These are phyloP conservation scores for Botrytis porri DNA, from an alignment of 2,329 filamentous ascomycete genomes.

Conservation along the genomic window DNA sequence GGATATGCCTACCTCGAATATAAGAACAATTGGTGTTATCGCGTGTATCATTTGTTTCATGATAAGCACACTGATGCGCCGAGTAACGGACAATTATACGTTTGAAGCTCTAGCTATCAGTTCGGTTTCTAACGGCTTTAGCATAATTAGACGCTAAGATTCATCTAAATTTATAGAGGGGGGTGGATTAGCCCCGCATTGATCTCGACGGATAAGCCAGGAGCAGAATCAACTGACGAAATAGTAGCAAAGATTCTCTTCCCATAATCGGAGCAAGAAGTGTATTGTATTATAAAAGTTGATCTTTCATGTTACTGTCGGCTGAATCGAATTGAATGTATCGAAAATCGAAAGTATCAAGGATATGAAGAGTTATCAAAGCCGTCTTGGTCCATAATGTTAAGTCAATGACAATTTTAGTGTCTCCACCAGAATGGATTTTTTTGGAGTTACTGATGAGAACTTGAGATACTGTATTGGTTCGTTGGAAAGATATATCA, in stretches of 20 bases:
- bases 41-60: not conserved
- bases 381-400: not conserved
- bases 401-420: not conserved
- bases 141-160: not conserved
- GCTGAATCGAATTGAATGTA: not conserved
- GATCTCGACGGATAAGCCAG: constrained; percentile 14
- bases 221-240: not conserved
- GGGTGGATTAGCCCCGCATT: not conserved
- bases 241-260: not conserved
- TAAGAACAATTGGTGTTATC: not conserved
- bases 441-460: not conserved
- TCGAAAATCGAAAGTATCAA: not conserved
- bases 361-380: not conserved
- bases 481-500: not conserved
- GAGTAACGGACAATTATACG: constrained; percentile 4
- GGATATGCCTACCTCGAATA: constrained; percentile 10
- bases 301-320: not conserved
- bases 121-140: constrained; percentile 10
- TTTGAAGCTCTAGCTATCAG: not conserved
- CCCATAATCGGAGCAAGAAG: constrained; percentile 4
- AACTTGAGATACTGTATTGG: not conserved
- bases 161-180: not conserved
- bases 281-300: not conserved
- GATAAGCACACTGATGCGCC: not conserved
- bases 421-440: not conserved